phyloP scores from a whole-genome alignment of 1,284 basidiomycete genomes.

The Afroboletus lepidellus region DNA sequence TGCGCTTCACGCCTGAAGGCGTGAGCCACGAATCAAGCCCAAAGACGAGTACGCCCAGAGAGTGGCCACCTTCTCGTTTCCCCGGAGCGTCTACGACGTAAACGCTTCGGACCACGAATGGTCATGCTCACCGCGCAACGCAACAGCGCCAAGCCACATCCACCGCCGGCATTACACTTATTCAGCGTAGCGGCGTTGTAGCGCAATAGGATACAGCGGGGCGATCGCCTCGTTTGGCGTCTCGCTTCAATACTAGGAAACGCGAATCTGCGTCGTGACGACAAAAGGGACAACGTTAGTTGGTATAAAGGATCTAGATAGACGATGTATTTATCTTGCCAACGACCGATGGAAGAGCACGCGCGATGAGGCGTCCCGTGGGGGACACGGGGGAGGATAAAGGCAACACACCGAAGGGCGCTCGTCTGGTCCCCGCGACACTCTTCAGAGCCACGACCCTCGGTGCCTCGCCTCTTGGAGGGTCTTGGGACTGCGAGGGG shows the following conservation, averaged over 20 bases:
- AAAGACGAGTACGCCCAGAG: conserved; percentile 10
- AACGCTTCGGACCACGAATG: not conserved
- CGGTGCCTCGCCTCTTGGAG: conserved; percentile 2
- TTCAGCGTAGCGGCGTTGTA: too few species aligned
- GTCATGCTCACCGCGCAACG: not conserved
- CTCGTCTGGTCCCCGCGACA: conserved; percentile 1
- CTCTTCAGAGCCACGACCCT: not conserved
- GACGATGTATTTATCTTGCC: conserved; percentile 2
- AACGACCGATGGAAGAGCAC: not conserved
- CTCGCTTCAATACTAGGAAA: too few species aligned
- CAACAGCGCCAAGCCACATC: not conserved
- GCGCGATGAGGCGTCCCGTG: conserved; percentile 11
- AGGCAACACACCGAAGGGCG: not conserved
- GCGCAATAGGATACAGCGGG: too few species aligned
- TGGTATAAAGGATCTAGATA: not conserved
- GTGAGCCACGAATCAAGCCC: conserved; percentile 26
- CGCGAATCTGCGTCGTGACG: not conserved
- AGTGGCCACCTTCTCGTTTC: conserved; percentile 15
- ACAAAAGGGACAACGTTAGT: not conserved
- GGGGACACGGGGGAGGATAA: conserved; percentile 12
- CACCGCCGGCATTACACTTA: not conserved
- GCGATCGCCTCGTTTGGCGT: too few species aligned
- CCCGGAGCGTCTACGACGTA: not conserved
- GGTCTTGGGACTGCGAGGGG: conserved; percentile 12
- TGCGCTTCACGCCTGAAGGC: conserved; percentile 20